Evolutionary conservation across 129 eudicot genomes (phyloP).

Genomic region (Saposhnikovia divaricata): DNA sequence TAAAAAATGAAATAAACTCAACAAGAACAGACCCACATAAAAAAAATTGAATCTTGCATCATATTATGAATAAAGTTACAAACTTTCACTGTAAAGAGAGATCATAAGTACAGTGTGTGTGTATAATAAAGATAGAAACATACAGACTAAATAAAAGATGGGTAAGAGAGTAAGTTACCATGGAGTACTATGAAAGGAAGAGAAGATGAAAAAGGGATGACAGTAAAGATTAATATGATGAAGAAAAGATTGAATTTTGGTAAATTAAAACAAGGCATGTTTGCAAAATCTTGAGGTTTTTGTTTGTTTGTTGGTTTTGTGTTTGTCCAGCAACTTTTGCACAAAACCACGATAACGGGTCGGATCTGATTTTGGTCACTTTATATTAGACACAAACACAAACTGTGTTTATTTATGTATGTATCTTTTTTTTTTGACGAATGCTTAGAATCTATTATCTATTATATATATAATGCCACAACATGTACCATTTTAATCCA

Average conservation of each 20-base stretch:
- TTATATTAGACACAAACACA: background rate
- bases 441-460: too few species aligned
- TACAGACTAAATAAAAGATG: background rate
- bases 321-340: background rate
- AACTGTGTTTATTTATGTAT: too few species aligned
- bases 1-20: background rate
- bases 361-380: background rate
- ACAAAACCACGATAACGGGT: background rate
- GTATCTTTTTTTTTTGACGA: too few species aligned
- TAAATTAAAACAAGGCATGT: background rate
- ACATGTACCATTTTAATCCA: too few species aligned
- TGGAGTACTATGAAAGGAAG: conserved; percentile 87
- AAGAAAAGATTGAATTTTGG: background rate
- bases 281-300: background rate
- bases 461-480: too few species aligned
- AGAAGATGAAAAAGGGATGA: conserved; percentile 34
- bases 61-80: background rate
- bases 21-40: background rate
- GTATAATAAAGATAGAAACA: background rate
- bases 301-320: background rate
- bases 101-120: too few species aligned
- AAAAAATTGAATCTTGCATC: background rate
- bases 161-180: conserved; percentile 28
- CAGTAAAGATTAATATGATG: conserved; percentile 16
- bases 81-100: background rate